These are phyloP conservation scores for Chrysosporium keratinophilum DNA, from an alignment of 2,329 filamentous ascomycete species.

Conservation along the genomic window DNA sequence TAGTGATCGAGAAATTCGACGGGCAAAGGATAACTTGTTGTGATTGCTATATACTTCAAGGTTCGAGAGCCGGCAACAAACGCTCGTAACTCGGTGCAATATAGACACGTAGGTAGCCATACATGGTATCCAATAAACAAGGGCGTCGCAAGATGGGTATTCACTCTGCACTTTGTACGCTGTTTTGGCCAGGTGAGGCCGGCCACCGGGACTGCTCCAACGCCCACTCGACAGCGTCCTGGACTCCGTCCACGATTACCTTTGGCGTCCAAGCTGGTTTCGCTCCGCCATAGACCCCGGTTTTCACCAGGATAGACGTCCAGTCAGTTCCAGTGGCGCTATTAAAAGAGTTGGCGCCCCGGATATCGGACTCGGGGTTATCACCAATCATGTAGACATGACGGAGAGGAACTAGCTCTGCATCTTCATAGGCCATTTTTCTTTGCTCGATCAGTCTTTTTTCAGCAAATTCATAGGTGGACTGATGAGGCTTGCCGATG, in stretches of 20 bases:
- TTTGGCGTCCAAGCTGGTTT: conserved; percentile 53
- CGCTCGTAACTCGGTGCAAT: not conserved
- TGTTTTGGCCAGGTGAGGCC: not conserved
- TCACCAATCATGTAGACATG: conserved; percentile 92
- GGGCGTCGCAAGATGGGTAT: not conserved
- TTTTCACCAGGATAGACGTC: conserved; percentile 66
- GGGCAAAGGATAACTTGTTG: not conserved
- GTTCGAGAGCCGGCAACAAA: not conserved
- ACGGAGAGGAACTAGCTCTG: conserved; percentile 43
- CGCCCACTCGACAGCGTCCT: conserved; percentile 67
- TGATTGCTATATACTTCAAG: too few species aligned
- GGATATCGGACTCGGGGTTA: conserved; percentile 81
- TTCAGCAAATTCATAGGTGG: conserved; percentile 79
- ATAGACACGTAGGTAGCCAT: not conserved
- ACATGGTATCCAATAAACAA: too few species aligned
- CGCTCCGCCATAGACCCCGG: conserved; percentile 58
- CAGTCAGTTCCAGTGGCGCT: conserved; percentile 61
- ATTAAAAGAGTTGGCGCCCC: conserved; percentile 67
- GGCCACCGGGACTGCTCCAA: conserved; percentile 45
- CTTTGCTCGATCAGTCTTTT: conserved; percentile 56
- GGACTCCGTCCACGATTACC: conserved; percentile 62
- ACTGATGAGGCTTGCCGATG: conserved; percentile 70
- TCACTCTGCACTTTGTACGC: not conserved
- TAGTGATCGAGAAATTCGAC: too few species aligned
- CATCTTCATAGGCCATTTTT: conserved; percentile 36